phyloP scores from a whole-genome alignment of 2,329 filamentous ascomycete species.

The Aureobasidium leucospermi region DNA sequence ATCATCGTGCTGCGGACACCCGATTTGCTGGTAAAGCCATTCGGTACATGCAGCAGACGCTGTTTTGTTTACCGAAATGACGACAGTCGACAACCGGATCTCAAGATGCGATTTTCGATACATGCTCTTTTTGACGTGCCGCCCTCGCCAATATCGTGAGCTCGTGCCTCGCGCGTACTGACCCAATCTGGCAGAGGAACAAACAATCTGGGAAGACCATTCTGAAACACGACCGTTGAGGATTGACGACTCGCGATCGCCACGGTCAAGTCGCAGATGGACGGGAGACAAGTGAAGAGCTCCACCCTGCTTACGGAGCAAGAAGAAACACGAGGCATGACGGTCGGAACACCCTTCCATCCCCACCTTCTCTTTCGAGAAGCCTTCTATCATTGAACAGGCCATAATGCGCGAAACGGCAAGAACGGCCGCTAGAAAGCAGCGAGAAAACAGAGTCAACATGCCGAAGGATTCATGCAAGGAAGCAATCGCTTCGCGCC shows the following conservation, averaged over 20 bases:
- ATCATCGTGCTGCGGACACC: background rate
- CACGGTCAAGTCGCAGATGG: background rate
- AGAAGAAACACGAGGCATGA: background rate
- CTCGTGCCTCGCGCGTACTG: slow-evolving; percentile 1
- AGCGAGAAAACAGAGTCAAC: background rate
- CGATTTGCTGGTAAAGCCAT: background rate
- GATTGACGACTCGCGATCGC: slow-evolving; percentile 4
- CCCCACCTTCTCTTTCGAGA: slow-evolving; percentile 12
- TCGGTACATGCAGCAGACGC: slow-evolving; percentile 4
- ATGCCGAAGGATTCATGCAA: background rate
- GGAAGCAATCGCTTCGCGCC: background rate
- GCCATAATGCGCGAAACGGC: background rate
- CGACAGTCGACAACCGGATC: background rate
- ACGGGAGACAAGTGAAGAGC: background rate
- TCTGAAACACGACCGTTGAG: slow-evolving; percentile 10
- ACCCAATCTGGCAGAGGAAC: slow-evolving; percentile 1
- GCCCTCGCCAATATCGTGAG: slow-evolving; percentile 7
- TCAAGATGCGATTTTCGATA: background rate
- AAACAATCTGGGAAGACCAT: slow-evolving; percentile 1
- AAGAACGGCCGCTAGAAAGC: slow-evolving; percentile 9
- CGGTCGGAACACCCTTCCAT: background rate
- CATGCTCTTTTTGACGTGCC: background rate
- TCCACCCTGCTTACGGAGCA: slow-evolving; percentile 11
- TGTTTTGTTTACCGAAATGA: slow-evolving; percentile 7
- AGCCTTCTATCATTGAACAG: slow-evolving; percentile 6